Percentiles rank a stretch among this genome's conserved stretches.
Conservation (phyloP, 768 basidiomycete species). For the Trametopsis cervina region DNA sequence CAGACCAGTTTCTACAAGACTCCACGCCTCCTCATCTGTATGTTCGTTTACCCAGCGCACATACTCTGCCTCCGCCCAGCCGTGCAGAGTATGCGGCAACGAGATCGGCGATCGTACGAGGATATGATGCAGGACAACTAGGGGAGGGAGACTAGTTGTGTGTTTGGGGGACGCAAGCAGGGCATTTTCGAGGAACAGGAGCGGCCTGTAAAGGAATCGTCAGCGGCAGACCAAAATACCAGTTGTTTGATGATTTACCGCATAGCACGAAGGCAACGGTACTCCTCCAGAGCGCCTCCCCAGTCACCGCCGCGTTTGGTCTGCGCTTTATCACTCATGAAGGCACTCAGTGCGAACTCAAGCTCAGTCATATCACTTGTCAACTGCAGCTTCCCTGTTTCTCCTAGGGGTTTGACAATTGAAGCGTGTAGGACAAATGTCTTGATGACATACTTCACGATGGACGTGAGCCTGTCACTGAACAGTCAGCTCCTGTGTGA, state of each 20-base stretch:
- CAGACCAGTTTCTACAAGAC: conserved; percentile 73
- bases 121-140: conserved; percentile 89
- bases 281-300: conserved; percentile 80
- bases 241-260: conserved; percentile 43
- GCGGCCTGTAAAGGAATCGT: conserved; percentile 44
- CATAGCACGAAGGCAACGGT: conserved; percentile 78
- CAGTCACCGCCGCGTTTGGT: conserved; percentile 58
- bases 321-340: conserved; percentile 47
- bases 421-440: conserved; percentile 93
- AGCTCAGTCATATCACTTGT: conserved; percentile 95
- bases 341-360: conserved; percentile 85
- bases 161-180: conserved; percentile 56
- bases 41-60: conserved; percentile 96
- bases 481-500: not conserved
- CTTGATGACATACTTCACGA: conserved; percentile 75
- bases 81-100: conserved; percentile 83
- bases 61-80: conserved; percentile 95
- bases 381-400: conserved; percentile 89
- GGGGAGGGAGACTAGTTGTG: conserved; percentile 74
- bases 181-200: conserved; percentile 83
- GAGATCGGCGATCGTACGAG: conserved; percentile 82
- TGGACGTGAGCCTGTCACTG: conserved; percentile 24
- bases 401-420: conserved; percentile 84
- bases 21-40: conserved; percentile 69
- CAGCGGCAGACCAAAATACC: not conserved